Evolutionary conservation across 768 basidiomycete genomes (phyloP).

Genomic region (Mycena capillaripes): DNA sequence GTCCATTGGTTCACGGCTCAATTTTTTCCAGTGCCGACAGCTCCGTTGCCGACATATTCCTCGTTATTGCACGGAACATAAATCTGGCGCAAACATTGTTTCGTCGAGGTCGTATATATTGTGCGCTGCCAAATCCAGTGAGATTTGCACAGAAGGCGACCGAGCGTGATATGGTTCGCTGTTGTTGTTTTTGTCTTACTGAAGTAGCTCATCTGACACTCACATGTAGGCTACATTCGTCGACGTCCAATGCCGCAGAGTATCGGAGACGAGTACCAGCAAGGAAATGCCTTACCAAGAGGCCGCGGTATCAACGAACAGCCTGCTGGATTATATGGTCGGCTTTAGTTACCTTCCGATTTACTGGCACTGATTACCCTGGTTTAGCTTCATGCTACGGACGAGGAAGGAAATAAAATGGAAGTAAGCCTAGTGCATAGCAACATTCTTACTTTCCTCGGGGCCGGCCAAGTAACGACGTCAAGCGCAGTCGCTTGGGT

Average conservation of each 20-base stretch:
- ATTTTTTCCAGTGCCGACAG: background rate
- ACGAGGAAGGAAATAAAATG: conserved; percentile 34
- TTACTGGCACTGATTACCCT: too few relatives aligned
- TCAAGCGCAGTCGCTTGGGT: conserved; percentile 31
- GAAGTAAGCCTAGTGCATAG: conserved; percentile 19
- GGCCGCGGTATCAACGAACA: conserved; percentile 18
- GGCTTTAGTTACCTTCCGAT: too few relatives aligned
- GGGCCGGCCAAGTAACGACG: conserved; percentile 30
- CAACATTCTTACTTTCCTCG: conserved; percentile 30
- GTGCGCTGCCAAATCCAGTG: conserved; percentile 33
- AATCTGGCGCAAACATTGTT: conserved; percentile 22
- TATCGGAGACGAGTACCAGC: background rate
- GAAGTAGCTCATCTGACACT: background rate
- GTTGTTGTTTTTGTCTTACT: too few relatives aligned
- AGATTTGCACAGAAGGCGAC: background rate
- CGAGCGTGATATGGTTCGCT: background rate
- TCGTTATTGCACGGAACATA: conserved; percentile 5
- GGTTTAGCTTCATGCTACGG: conserved; percentile 28
- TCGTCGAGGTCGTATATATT: conserved; percentile 28
- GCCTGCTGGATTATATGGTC: conserved; percentile 32
- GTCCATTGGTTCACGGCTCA: too few relatives aligned
- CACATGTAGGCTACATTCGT: background rate
- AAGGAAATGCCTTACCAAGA: conserved; percentile 10
- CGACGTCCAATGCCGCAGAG: too few relatives aligned
- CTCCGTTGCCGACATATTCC: conserved; percentile 16